Base-by-base conservation (phyloP, 2,329 filamentous ascomycete genomes). In the Fusarium stilboides region DNA sequence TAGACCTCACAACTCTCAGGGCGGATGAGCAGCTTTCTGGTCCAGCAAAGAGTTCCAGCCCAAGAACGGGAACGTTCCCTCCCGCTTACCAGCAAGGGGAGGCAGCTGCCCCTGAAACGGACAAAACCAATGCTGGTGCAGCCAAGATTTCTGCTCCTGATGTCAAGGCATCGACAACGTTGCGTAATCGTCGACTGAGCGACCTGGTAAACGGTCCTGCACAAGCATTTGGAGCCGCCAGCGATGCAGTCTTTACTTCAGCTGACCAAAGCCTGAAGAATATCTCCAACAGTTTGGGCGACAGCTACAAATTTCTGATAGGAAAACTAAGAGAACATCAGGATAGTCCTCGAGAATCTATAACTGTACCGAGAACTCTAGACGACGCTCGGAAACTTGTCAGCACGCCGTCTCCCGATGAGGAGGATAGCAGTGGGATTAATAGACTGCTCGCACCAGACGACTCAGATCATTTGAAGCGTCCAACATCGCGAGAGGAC, bases 311-410 rank as follows among this genome's bases (percentile, higher is more conserved):
- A 63, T 97, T 98, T 77, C 83, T 99, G 24, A 89, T 99, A 56
- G 95, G 95, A 17, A 93, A 94, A 71, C 85, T 98, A 20, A 93
- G 92, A 65, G 94, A 97, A 77, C 85, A 89, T 72, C 81, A 88
- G 76, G 78, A 85, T 14, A 71, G 76, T 14, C 75, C 79, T 10
- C 75, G 77, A 28, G 78, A 80, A 24, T 82, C 86, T 17, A 85
- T 89, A 4, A 80, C 89, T 8, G 86, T 97, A 1, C 96, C 96
- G 2, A 95, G 93, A 74, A 99, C 96, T 2, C 84, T 99, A 0
- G 96, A 97, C 73, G 96, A 99, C 75, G 96, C 95, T 17, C 88
- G 94, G 46, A 95, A 94, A 77, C 87, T 99, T 13, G 92, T 99
- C 67, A 92, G 89, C 74, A 92, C 92, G 1, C 89, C 91, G 36